phyloP scores from a whole-genome alignment of 345 rosid species.

The Turnera subulata region DNA sequence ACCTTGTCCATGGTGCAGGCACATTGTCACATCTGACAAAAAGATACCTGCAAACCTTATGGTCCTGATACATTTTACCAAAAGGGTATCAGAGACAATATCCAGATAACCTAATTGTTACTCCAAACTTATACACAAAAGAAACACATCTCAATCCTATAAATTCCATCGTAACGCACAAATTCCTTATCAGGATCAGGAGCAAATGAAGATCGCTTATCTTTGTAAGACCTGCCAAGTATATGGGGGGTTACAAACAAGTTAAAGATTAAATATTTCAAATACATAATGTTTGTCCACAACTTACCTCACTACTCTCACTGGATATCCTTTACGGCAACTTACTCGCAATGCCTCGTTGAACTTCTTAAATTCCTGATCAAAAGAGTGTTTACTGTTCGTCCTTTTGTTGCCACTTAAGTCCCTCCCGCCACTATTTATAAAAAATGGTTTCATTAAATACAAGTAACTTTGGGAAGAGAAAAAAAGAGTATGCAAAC shows the following conservation, averaged over 20 bases:
- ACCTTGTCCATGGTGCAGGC: slow-evolving; percentile 86
- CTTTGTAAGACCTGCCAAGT: slow-evolving; percentile 58
- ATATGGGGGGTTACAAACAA: too few species aligned
- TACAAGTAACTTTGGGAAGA: neutral
- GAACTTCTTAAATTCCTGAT: slow-evolving; percentile 48
- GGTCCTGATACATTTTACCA: slow-evolving; percentile 45
- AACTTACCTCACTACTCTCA: slow-evolving; percentile 75
- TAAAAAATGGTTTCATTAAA: too few species aligned
- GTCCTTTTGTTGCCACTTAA: slow-evolving; percentile 70
- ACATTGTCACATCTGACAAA: slow-evolving; percentile 82
- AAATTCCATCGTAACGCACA: too few species aligned
- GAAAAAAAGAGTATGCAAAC: neutral
- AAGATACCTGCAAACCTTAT: slow-evolving; percentile 60
- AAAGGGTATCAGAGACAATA: neutral
- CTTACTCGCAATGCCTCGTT: slow-evolving; percentile 67
- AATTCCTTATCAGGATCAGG: slow-evolving; percentile 56
- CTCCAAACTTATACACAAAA: too few species aligned
- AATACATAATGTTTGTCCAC: too few species aligned
- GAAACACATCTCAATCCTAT: too few species aligned
- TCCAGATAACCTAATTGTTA: slow-evolving; percentile 28
- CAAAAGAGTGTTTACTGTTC: slow-evolving; percentile 61
- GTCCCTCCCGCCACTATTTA: slow-evolving; percentile 75
- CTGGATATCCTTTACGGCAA: too few species aligned
- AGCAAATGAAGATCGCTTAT: slow-evolving; percentile 61
- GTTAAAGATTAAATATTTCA: too few species aligned